Evolutionary conservation across 1,284 basidiomycete genomes (phyloP).

Genomic region (Ganoderma multipileum): DNA sequence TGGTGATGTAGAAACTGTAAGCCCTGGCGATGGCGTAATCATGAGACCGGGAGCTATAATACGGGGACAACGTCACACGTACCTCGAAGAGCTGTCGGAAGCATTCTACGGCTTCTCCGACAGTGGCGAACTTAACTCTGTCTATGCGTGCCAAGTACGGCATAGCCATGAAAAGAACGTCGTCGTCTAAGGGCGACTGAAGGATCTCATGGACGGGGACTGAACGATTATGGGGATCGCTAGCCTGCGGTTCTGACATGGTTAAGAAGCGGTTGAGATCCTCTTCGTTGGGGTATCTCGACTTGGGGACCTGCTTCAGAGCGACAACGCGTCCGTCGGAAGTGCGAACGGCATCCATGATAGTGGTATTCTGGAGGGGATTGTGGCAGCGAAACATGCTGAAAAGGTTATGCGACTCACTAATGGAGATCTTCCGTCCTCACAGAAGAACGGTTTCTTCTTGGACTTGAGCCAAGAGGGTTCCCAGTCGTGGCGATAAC

Average conservation of each 20-base stretch:
- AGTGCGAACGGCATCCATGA: slow-evolving; percentile 21
- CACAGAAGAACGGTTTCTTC: not conserved
- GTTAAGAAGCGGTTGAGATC: not conserved
- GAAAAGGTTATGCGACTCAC: not conserved
- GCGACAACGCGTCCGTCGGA: slow-evolving; percentile 21
- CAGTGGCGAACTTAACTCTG: slow-evolving; percentile 31
- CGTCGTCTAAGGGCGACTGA: slow-evolving; percentile 24
- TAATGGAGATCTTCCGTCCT: slow-evolving; percentile 14
- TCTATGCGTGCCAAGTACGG: slow-evolving; percentile 32
- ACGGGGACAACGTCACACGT: not conserved
- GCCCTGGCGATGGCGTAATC: not conserved
- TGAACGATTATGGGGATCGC: slow-evolving; percentile 37
- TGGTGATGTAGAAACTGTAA: not conserved
- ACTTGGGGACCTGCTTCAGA: slow-evolving; percentile 17
- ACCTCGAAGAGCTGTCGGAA: slow-evolving; percentile 41
- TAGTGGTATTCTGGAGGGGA: not conserved
- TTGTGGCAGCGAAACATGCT: not conserved
- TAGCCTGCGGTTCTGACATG: slow-evolving; percentile 17
- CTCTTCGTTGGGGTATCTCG: slow-evolving; percentile 19
- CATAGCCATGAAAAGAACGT: slow-evolving; percentile 35
- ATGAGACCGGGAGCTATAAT: not conserved
- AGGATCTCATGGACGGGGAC: slow-evolving; percentile 38
- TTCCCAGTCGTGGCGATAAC: slow-evolving; percentile 25
- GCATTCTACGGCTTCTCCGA: slow-evolving; percentile 40
- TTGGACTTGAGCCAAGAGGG: slow-evolving; percentile 23